Conservation (phyloP, 257 asterid species). For the Cynanchum wilfordii region DNA sequence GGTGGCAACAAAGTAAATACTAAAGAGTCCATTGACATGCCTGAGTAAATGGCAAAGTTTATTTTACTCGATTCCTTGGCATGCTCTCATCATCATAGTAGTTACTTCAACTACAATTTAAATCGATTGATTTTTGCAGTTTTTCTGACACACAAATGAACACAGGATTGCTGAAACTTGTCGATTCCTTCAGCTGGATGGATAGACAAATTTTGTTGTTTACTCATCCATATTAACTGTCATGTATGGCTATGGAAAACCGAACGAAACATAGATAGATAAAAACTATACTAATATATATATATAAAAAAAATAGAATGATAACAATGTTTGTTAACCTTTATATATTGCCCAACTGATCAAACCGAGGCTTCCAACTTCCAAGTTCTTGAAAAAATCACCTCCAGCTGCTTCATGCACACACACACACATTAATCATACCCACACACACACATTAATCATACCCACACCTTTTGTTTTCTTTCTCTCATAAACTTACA, state of each 20-base stretch:
- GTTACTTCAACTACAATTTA: background rate
- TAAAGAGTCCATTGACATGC: background rate
- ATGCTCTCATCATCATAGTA: background rate
- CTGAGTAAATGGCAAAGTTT: background rate
- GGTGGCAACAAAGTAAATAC: no score
- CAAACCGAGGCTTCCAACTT: slow-evolving; percentile 33
- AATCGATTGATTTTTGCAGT: background rate
- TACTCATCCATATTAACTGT: background rate
- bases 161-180: background rate
- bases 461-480: background rate
- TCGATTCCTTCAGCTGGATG: background rate
- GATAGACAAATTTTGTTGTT: background rate
- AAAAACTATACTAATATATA: background rate
- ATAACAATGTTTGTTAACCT: background rate
- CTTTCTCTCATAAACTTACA: slow-evolving; percentile 4
- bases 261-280: background rate
- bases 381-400: slow-evolving; percentile 52
- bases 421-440: slow-evolving; percentile 14
- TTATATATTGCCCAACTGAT: slow-evolving; percentile 22
- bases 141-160: background rate
- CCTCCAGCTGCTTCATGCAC: slow-evolving; percentile 27
- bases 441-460: no score
- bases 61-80: background rate
- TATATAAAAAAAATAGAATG: no score
- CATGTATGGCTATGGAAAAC: background rate